These are phyloP conservation scores for Casuarina equisetifolia DNA, from an alignment of 306 rosid genomes.

Conservation along the genomic window DNA sequence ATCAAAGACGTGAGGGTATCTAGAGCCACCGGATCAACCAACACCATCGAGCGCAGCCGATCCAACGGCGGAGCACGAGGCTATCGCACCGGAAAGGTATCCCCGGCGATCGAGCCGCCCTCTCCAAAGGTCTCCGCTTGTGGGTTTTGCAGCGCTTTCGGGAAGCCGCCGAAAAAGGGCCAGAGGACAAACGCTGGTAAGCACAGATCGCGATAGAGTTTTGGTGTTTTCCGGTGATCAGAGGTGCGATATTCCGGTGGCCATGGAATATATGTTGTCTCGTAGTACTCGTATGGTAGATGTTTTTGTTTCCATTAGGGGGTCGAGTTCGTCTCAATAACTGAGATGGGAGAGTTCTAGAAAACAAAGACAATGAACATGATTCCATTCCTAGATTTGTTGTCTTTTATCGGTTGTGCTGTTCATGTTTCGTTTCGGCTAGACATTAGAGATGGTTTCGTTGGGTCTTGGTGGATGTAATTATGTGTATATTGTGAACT, in stretches of 20 bases:
- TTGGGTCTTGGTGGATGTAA: slow-evolving; percentile 34
- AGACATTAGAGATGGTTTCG: slow-evolving; percentile 19
- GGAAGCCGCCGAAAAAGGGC: slow-evolving; percentile 40
- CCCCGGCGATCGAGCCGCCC: slow-evolving; percentile 79
- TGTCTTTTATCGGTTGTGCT: not conserved
- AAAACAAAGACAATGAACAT: not conserved
- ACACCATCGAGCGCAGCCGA: slow-evolving; percentile 50
- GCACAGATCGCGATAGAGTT: slow-evolving; percentile 41
- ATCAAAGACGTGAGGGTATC: slow-evolving; percentile 13
- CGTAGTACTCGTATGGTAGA: not conserved
- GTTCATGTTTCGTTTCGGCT: not conserved
- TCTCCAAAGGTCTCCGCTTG: slow-evolving; percentile 83
- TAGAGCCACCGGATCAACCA: slow-evolving; percentile 27
- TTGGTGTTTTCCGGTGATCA: slow-evolving; percentile 16
- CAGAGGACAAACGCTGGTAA: slow-evolving; percentile 35
- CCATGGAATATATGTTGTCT: not conserved
- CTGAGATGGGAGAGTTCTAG: slow-evolving; percentile 8
- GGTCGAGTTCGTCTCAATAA: slow-evolving; percentile 12
- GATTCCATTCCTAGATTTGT: not conserved
- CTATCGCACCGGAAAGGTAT: slow-evolving; percentile 54
- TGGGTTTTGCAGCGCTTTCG: slow-evolving; percentile 60
- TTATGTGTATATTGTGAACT: slow-evolving; percentile 32
- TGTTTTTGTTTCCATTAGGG: not conserved
- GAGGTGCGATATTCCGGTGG: slow-evolving; percentile 22
- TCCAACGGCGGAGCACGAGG: slow-evolving; percentile 59